Base-by-base conservation (phyloP, 2,329 filamentous ascomycete genomes). In the Calonectria multiphialidica region DNA sequence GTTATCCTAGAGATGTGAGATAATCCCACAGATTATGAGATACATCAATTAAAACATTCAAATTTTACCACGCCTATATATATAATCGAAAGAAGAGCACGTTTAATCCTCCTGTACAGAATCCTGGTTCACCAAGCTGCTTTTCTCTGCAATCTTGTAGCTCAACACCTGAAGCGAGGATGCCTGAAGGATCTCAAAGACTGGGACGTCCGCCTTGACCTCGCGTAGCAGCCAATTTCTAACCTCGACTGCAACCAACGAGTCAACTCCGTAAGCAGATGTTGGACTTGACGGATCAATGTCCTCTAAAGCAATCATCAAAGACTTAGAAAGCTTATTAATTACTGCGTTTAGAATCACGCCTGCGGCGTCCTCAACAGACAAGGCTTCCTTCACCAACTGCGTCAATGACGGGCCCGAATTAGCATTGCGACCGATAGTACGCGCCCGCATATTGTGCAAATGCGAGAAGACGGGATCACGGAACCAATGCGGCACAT, bases 61-160 rank as follows among this genome's bases (percentile, higher is more conserved):
- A n/a, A n/a, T n/a, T n/a, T n/a, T n/a, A n/a, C n/a, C n/a, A n/a
- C n/a, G n/a, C n/a, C n/a, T n/a, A n/a, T n/a, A n/a, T n/a, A n/a
- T n/a, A n/a, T n/a, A n/a, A n/a, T n/a, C n/a, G n/a, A n/a, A n/a
- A n/a, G n/a, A 45, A 21, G 59, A 7, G 13, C 10, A 23, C 33
- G 47, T 59, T 37, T 67, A 25, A 49, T 67, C 64, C n/a, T 47
- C 65, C 10, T 25, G 50, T 42, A 59, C 28, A 1, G 65, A 49
- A 47, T 67, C 59, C 50, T 59, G 65, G 28, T 50, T 67, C 3
- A 67, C 65, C 10, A 67, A 23, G 7, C 25, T 67, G 30, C 65
- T 67, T 42, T 67, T 59, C 65, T 67, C 65, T 4, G 64, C 64
- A 66, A 66, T 66, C 37, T 66, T 66, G 49, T 66, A 66, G 8